A percentile compares a stretch with the other conserved stretches of the same genome.
phyloP scores from a whole-genome alignment of 2,329 filamentous ascomycete genomes.

The Tolypocladium pustulatum region DNA sequence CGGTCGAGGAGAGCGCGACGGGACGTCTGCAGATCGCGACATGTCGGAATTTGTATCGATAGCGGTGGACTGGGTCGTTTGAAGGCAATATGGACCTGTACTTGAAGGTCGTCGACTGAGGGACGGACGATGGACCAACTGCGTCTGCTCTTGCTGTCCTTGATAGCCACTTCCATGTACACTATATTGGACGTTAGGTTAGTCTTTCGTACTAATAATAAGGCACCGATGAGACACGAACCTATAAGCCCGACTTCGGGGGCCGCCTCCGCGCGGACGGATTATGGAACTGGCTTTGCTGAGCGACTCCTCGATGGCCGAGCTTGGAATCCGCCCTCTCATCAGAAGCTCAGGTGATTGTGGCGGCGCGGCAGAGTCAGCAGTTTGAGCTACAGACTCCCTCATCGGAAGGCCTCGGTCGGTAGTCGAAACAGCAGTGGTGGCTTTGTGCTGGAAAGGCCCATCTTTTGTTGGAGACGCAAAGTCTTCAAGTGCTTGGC shows the following conservation, averaged over 20 bases:
- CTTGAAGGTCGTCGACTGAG: not conserved
- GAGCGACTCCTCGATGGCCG: not conserved
- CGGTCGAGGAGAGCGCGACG: not conserved
- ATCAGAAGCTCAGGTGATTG: not conserved
- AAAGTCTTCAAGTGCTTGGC: conserved; percentile 1
- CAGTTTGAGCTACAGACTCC: not conserved
- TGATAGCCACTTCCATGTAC: not conserved
- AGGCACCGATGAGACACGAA: not conserved
- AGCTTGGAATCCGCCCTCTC: not conserved
- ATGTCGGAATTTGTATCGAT: not conserved
- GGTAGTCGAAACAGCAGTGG: too few relatives aligned
- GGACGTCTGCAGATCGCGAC: not conserved
- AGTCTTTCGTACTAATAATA: not conserved
- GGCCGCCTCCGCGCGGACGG: not conserved
- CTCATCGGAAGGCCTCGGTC: not conserved
- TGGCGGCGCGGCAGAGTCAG: not conserved
- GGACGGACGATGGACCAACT: not conserved
- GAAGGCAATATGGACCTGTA: not conserved
- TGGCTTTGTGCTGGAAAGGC: not conserved
- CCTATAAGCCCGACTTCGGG: conserved; percentile 6
- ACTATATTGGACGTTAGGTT: not conserved
- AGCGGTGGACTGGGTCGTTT: not conserved
- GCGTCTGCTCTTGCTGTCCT: not conserved
- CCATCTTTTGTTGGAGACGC: not conserved
- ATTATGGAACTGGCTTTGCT: conserved; percentile 4